Evolutionary conservation across 2,329 filamentous ascomycete species (phyloP), one percentile per base, ranked within the genome.

Genomic region (Arthrinium phaeospermum): DNA sequence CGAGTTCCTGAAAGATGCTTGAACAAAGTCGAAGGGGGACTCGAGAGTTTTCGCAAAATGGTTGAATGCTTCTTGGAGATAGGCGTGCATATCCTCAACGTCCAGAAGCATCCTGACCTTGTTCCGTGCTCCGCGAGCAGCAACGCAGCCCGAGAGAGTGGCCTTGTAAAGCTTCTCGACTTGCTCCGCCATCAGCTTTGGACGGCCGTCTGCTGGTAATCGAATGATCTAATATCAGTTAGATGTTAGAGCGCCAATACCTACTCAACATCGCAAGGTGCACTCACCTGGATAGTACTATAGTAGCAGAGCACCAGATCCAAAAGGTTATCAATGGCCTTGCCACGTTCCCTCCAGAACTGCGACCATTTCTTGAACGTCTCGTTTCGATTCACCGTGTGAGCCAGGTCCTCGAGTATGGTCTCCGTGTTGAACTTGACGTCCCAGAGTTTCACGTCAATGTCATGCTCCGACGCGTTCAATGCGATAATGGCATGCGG

Each of bases 401-500:
- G 76, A 75, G 30, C 74, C 68, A 82, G 71, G 67, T 75, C 75
- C 8, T 76, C 72, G 19, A 85, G 70, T 1, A 86, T 75, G 19
- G 71, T 71, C 22, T 76, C 71, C 3, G 84, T 86, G 16, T 81
- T 79, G 16, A 64, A 72, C 30, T 82, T 72, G 3, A 79, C 75
- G 70, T 85, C 79, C 74, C 74, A 75, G 13, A 68, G 68, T 19
- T 53, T 69, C 8, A 67, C 84, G 46, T 81, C 74, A 4, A 81
- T 75, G 46, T 78, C 77, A 69, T 75, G 73, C 5, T 85, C 80
- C 0, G 80, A 76, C 16, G 80, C 82, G 75, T 87, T 87, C 30
- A 88, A 76, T 0, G 82, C 85, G 46, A 88, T 85, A 71, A 89
- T 83, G 12, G 83, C 86, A 74, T 87, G 85, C 1, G 87, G 86